Percentiles rank a stretch among this genome's conserved stretches.
Conservation (phyloP, 129 eudicot genomes). For the Helianthus tuberosus region DNA sequence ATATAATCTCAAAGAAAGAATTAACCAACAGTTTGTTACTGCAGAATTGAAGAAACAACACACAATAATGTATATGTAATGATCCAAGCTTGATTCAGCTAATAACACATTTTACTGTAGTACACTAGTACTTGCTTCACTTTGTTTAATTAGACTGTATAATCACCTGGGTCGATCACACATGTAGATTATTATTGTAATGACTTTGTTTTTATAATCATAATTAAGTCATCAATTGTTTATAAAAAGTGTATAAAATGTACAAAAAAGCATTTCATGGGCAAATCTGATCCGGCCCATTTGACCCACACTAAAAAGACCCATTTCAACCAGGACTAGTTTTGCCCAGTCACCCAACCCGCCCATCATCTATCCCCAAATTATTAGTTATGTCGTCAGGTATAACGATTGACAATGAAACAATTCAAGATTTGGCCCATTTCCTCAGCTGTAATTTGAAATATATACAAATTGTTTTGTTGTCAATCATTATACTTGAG, state of each 20-base stretch:
- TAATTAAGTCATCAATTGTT: no score
- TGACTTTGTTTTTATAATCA: no score
- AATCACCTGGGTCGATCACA: no score
- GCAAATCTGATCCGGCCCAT: background rate
- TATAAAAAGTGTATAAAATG: background rate
- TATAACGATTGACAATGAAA: background rate
- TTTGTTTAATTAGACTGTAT: no score
- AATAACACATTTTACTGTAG: no score
- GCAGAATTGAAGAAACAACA: background rate
- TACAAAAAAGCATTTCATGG: background rate
- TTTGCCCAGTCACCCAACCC: background rate
- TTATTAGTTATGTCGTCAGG: background rate
- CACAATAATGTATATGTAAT: no score
- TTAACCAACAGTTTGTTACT: background rate
- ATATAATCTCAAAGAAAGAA: background rate
- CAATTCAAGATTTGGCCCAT: background rate
- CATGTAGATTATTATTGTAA: no score
- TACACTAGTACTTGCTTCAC: no score
- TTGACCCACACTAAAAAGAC: background rate
- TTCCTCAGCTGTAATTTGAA: background rate
- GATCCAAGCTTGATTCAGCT: no score
- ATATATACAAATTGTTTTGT: no score
- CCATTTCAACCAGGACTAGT: background rate
- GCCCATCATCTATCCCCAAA: background rate
- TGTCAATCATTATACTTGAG: no score